Evolutionary conservation across 1,284 basidiomycete genomes (phyloP).

Genomic region (Schizopora paradoxa): DNA sequence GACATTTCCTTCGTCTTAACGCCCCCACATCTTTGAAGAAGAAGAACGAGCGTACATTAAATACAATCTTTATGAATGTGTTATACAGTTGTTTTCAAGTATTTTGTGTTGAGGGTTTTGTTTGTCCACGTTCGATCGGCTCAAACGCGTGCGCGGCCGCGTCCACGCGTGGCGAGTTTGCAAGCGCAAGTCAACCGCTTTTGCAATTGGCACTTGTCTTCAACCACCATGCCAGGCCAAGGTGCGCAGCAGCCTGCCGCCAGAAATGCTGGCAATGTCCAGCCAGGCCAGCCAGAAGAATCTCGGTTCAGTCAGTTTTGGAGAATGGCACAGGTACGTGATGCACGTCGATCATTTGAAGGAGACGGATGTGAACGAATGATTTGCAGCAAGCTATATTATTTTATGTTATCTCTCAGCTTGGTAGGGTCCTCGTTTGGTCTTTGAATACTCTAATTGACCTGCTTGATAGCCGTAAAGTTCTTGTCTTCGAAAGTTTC

Average conservation of each 20-base stretch:
- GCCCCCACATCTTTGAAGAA: too few relatives aligned
- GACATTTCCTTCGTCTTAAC: too few relatives aligned
- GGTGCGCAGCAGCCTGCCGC: neutral
- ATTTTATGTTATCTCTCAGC: constrained; percentile 14
- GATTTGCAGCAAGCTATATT: constrained; percentile 10
- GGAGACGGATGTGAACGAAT: neutral
- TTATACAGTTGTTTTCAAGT: too few relatives aligned
- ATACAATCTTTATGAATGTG: too few relatives aligned
- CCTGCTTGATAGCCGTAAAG: constrained; percentile 35
- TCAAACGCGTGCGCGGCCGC: too few relatives aligned
- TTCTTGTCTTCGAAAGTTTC: constrained; percentile 36
- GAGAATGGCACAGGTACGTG: constrained; percentile 13
- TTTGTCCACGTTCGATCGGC: too few relatives aligned
- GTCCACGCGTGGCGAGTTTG: too few relatives aligned
- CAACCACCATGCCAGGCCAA: constrained; percentile 1
- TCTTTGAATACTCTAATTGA: neutral
- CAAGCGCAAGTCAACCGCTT: too few relatives aligned
- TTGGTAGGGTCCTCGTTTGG: constrained; percentile 4
- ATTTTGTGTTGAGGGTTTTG: too few relatives aligned
- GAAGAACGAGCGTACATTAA: too few relatives aligned
- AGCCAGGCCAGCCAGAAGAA: constrained; percentile 6
- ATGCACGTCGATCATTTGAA: neutral
- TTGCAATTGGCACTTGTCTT: too few relatives aligned
- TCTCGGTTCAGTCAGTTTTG: constrained; percentile 6
- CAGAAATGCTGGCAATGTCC: constrained; percentile 4